Evolutionary conservation across 768 basidiomycete species (phyloP).

Genomic region (Boletus barrowsii): DNA sequence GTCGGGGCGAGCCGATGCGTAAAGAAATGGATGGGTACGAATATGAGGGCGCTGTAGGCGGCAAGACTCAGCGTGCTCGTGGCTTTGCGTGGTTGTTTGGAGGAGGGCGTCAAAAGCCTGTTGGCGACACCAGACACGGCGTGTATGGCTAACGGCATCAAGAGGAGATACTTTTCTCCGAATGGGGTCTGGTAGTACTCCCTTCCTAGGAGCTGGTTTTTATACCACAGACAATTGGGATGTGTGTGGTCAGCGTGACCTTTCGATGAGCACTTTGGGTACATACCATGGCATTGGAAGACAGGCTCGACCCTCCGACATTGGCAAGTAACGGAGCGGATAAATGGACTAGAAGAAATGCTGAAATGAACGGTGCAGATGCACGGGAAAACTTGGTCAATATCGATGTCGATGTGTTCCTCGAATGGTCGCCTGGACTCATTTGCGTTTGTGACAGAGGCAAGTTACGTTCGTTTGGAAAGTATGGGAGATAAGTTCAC

Average conservation of each 20-base stretch:
- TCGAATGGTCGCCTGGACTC: slow-evolving; percentile 2
- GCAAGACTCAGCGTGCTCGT: slow-evolving; percentile 51
- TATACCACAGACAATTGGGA: neutral
- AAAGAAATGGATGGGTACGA: slow-evolving; percentile 68
- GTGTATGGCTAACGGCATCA: slow-evolving; percentile 67
- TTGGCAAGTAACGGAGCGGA: slow-evolving; percentile 70
- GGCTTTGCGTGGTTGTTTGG: slow-evolving; percentile 33
- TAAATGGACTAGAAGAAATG: slow-evolving; percentile 74
- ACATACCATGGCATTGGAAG: slow-evolving; percentile 75
- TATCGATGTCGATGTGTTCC: slow-evolving; percentile 19
- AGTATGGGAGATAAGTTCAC: too few relatives aligned
- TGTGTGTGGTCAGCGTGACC: too few relatives aligned
- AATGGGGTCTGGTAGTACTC: slow-evolving; percentile 81
- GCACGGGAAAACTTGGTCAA: slow-evolving; percentile 63
- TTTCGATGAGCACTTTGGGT: neutral
- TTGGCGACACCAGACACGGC: slow-evolving; percentile 55
- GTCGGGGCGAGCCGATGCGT: slow-evolving; percentile 61
- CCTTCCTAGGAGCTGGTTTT: slow-evolving; percentile 66
- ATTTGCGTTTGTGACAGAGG: neutral
- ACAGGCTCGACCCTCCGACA: slow-evolving; percentile 61
- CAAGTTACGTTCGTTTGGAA: too few relatives aligned
- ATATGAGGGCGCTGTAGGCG: slow-evolving; percentile 57
- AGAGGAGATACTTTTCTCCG: slow-evolving; percentile 65
- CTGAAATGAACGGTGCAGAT: slow-evolving; percentile 72
- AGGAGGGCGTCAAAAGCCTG: slow-evolving; percentile 47